phyloP scores from a whole-genome alignment of 768 basidiomycete genomes.

The Mycena albidolilacea region DNA sequence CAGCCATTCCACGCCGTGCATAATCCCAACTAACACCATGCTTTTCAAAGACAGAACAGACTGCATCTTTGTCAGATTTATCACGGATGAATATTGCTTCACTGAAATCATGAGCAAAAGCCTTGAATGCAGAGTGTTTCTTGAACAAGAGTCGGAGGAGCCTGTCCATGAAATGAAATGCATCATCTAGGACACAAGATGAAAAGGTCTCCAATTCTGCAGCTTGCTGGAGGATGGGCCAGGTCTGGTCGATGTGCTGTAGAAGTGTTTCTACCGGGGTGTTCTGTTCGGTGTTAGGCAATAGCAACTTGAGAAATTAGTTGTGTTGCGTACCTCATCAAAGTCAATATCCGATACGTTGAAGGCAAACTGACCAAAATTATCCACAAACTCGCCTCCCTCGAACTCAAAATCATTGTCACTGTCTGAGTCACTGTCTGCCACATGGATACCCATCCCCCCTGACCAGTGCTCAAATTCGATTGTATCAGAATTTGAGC shows the following conservation, averaged over 20 bases:
- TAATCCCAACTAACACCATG: too few relatives aligned
- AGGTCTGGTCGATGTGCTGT: too few relatives aligned
- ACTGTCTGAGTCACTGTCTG: background rate
- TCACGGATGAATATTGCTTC: too few relatives aligned
- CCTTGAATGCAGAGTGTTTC: conserved; percentile 9
- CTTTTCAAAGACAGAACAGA: background rate
- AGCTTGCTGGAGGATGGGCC: too few relatives aligned
- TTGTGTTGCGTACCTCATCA: too few relatives aligned
- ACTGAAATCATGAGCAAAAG: background rate
- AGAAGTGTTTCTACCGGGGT: too few relatives aligned
- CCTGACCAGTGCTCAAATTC: background rate
- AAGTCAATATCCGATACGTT: too few relatives aligned
- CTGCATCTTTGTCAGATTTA: background rate
- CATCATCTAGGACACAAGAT: too few relatives aligned
- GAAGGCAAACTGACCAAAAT: background rate
- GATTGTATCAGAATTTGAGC: background rate
- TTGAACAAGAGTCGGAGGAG: conserved; percentile 4
- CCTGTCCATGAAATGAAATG: conserved; percentile 11
- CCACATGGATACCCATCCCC: background rate
- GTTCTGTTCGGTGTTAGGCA: too few relatives aligned
- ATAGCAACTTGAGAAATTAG: too few relatives aligned
- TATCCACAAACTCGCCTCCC: background rate
- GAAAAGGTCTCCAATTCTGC: too few relatives aligned
- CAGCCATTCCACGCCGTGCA: background rate
- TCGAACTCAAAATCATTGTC: background rate